Base-by-base conservation (phyloP, 2,329 filamentous ascomycete genomes). In the Colletotrichum horii region DNA sequence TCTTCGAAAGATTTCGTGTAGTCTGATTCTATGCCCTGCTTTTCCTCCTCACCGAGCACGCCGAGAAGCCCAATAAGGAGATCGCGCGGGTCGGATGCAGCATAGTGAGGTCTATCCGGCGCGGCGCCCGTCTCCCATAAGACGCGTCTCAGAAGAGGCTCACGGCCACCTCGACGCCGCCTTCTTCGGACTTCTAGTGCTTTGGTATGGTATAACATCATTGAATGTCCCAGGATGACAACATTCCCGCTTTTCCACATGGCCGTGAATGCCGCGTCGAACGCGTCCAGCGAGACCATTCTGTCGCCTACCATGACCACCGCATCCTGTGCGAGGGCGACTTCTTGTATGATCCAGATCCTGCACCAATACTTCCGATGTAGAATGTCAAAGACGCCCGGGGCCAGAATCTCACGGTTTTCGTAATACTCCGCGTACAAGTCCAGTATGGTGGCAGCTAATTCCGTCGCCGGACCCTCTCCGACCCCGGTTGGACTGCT, bases 341-440 rank as follows among this genome's bases (percentile, higher is more conserved):
- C 77, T 67, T 83, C 82, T 67, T 83, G 82, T 7, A 83, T 78
- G 12, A 83, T 78, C 81, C 83, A 84, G 1, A 85, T 58, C 36
- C 84, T 77, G 9, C 66, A 78, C 84, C 83, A 85, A 72, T 85
- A 85, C 7, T 81, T 77, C 66, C 80, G 78, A 83, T 79, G 32
- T 81, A 85, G 8, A 83, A 65, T 8, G 22, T 58, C 22, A n/a
- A 11, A 11, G 3, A 75, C 1, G 6, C 60, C 60, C 0, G 3
- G 12, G 60, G 64, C 2, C 28, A 78, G 71, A 55, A 19, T 3
- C 1, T 58, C 60, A n/a, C 6, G 34, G 61, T 2, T 77, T 60
- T 2, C 76, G 12, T 8, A 67, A 30, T 12, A 79, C 28, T 24
- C 76, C 65, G 30, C 75, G 66, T 6, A 77, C 38, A 19, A 67